These are phyloP conservation scores for Aureobasidium sp. DNA, from an alignment of 2,329 filamentous ascomycete species.

Conservation along the genomic window DNA sequence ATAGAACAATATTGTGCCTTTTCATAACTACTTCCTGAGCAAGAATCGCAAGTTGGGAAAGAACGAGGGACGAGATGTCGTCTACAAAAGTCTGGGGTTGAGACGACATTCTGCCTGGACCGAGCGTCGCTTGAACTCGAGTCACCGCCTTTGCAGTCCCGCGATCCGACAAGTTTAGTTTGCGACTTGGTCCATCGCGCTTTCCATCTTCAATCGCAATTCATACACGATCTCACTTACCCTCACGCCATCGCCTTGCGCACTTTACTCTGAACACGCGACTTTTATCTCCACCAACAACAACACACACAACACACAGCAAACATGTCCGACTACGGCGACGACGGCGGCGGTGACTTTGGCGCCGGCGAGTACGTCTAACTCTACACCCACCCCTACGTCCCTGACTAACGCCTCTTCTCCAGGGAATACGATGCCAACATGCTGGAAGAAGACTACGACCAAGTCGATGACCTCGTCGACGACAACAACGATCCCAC, in stretches of 20 bases:
- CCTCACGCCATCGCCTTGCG: neutral
- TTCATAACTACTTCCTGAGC: neutral
- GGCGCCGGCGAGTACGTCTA: conserved; percentile 27
- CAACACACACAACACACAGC: conserved; percentile 2
- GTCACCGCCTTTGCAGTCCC: conserved; percentile 11
- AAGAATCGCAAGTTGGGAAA: neutral
- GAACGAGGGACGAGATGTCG: neutral
- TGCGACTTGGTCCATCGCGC: neutral
- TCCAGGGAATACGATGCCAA: conserved; percentile 40
- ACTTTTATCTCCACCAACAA: neutral
- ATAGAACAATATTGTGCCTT: neutral
- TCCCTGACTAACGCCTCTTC: neutral
- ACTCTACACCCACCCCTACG: neutral
- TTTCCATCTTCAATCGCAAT: neutral
- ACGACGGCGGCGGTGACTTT: conserved; percentile 26
- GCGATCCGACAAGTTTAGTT: conserved; percentile 10
- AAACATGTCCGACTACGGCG: conserved; percentile 37
- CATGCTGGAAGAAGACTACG: conserved; percentile 51
- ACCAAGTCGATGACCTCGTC: conserved; percentile 57
- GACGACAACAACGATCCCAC: conserved; percentile 22
- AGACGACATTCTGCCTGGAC: conserved; percentile 10
- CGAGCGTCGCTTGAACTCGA: neutral
- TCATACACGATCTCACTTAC: neutral
- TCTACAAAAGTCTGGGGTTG: conserved; percentile 1
- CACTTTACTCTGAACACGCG: neutral